phyloP scores from a whole-genome alignment of 345 rosid genomes.

The Geranium rotundifolium region DNA sequence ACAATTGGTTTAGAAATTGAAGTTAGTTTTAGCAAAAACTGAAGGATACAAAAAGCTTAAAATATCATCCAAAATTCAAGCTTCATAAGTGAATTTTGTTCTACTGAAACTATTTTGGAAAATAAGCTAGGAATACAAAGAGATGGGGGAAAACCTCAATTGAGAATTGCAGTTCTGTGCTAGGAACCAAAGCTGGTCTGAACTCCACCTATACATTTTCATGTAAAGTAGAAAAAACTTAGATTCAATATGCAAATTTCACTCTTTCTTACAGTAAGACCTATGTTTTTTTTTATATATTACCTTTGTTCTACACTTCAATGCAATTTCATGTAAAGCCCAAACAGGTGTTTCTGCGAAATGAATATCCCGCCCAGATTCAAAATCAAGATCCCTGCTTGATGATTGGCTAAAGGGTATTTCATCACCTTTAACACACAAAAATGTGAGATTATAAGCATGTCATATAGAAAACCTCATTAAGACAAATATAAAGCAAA shows the following conservation, averaged over 20 bases:
- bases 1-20: not conserved
- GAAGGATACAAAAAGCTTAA: not conserved
- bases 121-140: constrained; percentile 5
- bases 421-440: constrained; percentile 45
- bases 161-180: constrained; percentile 64
- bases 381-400: constrained; percentile 56
- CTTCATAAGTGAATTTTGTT: not conserved
- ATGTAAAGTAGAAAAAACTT: constrained; percentile 1
- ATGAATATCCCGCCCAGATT: constrained; percentile 44
- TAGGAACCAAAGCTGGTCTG: constrained; percentile 46
- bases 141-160: constrained; percentile 48
- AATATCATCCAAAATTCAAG: not conserved
- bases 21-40: not conserved
- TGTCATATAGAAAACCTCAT: not conserved
- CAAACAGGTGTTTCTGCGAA: constrained; percentile 47
- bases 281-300: not conserved
- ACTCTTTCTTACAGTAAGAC: not conserved
- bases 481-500: not conserved
- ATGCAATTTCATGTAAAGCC: constrained; percentile 66
- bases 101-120: too few relatives aligned
- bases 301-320: constrained; percentile 86
- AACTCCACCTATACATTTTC: constrained; percentile 63
- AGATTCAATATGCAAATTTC: not conserved
- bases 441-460: not conserved
- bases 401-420: constrained; percentile 40